phyloP scores from a whole-genome alignment of 768 basidiomycete species.

The Leccinum broughii region DNA sequence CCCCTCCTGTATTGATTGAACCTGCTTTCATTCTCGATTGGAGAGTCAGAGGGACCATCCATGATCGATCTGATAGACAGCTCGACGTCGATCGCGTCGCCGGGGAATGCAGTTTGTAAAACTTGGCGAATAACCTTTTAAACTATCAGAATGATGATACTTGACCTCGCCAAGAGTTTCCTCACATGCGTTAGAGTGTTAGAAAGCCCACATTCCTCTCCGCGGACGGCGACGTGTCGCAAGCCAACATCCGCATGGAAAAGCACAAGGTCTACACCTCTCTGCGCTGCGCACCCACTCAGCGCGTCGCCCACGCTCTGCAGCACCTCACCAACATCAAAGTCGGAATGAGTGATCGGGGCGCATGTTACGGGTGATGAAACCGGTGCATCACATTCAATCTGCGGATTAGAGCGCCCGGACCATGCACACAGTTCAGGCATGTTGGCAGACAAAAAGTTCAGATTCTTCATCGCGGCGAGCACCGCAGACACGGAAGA shows the following conservation, averaged over 20 bases:
- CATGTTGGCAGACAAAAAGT: conserved; percentile 91
- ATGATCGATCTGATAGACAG: conserved; percentile 51
- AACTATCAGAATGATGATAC: conserved; percentile 18
- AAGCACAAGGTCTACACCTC: conserved; percentile 86
- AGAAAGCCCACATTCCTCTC: conserved; percentile 81
- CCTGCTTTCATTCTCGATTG: conserved; percentile 24
- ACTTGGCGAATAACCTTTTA: conserved; percentile 82
- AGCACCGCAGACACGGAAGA: conserved; percentile 87
- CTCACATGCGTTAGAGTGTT: conserved; percentile 86
- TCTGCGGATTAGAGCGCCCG: conserved; percentile 16
- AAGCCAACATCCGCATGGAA: conserved; percentile 88
- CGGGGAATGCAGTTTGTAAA: conserved; percentile 60
- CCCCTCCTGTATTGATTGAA: conserved; percentile 26
- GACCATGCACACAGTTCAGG: conserved; percentile 34
- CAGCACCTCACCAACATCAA: conserved; percentile 89
- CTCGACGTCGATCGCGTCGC: conserved; percentile 87
- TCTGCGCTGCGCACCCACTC: conserved; percentile 79
- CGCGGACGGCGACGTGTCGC: conserved; percentile 82
- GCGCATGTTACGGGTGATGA: conserved; percentile 21
- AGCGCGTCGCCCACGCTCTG: conserved; percentile 88
- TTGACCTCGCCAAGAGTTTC: conserved; percentile 17
- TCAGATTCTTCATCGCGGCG: conserved; percentile 90
- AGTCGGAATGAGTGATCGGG: conserved; percentile 50
- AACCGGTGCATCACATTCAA: conserved; percentile 19
- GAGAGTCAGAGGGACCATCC: conserved; percentile 28